These are phyloP conservation scores for Glonium stellatum DNA, from an alignment of 495 filamentous ascomycete genomes.

Conservation along the genomic window DNA sequence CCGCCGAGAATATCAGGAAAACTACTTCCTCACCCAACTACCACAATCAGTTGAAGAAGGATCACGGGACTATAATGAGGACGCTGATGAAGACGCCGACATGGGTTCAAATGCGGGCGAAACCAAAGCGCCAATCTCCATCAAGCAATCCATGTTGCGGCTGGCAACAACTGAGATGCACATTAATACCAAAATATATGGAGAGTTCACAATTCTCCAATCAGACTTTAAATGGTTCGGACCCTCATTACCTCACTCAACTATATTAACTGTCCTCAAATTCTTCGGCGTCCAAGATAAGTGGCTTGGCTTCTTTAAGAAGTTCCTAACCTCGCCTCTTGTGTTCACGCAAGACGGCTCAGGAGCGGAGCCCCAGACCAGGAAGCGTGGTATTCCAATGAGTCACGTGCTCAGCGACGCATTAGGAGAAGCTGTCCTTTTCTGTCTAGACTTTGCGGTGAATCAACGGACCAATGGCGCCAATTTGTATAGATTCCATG, in stretches of 20 bases:
- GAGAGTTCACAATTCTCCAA: constrained; percentile 23
- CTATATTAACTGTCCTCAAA: constrained; percentile 27
- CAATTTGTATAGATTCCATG: constrained; percentile 29
- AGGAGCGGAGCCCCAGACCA: constrained; percentile 9
- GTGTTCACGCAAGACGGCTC: constrained; percentile 26
- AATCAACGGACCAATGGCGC: constrained; percentile 29
- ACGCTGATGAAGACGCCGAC: constrained; percentile 10
- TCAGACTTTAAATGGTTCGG: constrained; percentile 31
- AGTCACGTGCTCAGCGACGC: constrained; percentile 29
- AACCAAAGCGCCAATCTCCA: constrained; percentile 18
- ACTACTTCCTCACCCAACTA: constrained; percentile 35
- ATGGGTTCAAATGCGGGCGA: constrained; percentile 5
- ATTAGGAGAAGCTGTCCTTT: constrained; percentile 28
- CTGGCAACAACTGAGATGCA: constrained; percentile 29
- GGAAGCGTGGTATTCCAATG: constrained; percentile 29
- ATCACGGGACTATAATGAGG: constrained; percentile 14
- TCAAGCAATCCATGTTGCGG: constrained; percentile 29
- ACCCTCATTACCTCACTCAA: constrained; percentile 27
- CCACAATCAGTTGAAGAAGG: constrained; percentile 24
- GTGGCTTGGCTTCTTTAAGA: constrained; percentile 31
- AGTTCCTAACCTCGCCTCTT: constrained; percentile 28
- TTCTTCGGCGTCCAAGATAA: constrained; percentile 30
- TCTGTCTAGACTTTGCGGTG: constrained; percentile 32
- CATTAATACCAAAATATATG: constrained; percentile 27
- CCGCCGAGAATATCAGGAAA: constrained; percentile 27